These are phyloP conservation scores for Arxiozyma slooffiae DNA, from an alignment of 1,139 yeast genomes.

Conservation along the genomic window DNA sequence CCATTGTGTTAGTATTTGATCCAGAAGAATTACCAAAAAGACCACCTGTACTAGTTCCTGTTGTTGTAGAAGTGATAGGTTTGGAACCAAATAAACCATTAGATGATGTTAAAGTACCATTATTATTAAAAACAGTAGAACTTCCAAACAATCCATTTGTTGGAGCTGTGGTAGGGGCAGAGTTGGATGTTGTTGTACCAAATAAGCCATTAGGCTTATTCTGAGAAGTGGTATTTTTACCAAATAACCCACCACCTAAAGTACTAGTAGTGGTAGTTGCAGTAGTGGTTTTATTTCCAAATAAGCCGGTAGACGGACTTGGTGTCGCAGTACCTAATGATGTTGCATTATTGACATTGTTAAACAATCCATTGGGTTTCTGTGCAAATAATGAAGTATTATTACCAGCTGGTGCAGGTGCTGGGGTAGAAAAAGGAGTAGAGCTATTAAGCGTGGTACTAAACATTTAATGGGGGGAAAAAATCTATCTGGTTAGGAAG, in stretches of 20 bases:
- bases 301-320: constrained; percentile 18
- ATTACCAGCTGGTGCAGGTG: constrained; percentile 12
- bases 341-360: constrained; percentile 9
- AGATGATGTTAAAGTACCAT: constrained; percentile 5
- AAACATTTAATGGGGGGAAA: background rate
- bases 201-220: constrained; percentile 1
- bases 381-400: constrained; percentile 20
- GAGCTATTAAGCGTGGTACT: constrained; percentile 16
- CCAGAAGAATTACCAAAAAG: constrained; percentile 6
- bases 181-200: constrained; percentile 1
- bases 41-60: constrained; percentile 4
- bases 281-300: constrained; percentile 21
- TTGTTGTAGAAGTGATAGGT: constrained; percentile 1
- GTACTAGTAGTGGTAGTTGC: constrained; percentile 6
- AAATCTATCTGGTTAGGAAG: background rate
- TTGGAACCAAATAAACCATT: constrained; percentile 4
- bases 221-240: constrained; percentile 13
- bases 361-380: constrained; percentile 20
- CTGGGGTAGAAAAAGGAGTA: constrained; percentile 29
- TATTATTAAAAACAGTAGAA: constrained; percentile 6
- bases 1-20: constrained; percentile 3
- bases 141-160: constrained; percentile 24
- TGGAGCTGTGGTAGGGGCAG: constrained; percentile 2
- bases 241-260: constrained; percentile 20
- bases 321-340: constrained; percentile 21